Conservation (phyloP, 1,284 basidiomycete species). For the Phenoliferia sp. region DNA sequence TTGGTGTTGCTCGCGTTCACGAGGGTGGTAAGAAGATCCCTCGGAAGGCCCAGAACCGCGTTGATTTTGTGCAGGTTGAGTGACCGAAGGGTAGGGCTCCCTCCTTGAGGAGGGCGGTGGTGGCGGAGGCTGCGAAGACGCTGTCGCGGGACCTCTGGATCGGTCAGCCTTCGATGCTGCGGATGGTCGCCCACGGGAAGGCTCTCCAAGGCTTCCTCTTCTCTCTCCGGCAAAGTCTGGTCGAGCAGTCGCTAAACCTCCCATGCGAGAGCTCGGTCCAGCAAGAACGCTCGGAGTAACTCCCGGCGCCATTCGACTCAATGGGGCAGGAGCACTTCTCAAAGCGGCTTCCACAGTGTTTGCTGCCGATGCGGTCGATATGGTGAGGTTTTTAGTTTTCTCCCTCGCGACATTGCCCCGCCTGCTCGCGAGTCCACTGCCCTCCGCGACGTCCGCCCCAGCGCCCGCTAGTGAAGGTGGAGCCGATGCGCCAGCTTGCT, state of each 20-base stretch:
- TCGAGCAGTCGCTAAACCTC: background rate
- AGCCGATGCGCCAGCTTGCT: background rate
- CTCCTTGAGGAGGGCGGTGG: background rate
- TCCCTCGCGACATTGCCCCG: conserved; percentile 1
- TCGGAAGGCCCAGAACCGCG: background rate
- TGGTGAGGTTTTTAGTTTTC: conserved; percentile 10
- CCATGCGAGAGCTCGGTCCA: background rate
- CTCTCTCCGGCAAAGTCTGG: background rate
- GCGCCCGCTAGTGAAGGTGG: background rate
- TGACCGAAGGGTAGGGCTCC: background rate
- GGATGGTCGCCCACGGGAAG: background rate
- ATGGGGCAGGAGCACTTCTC: background rate
- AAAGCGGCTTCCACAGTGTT: background rate
- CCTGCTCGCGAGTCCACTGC: background rate
- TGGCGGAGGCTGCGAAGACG: background rate
- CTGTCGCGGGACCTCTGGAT: background rate
- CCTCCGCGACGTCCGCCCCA: background rate
- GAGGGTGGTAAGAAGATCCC: background rate
- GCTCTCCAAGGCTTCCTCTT: background rate
- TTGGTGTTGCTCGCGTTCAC: background rate
- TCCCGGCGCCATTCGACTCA: background rate
- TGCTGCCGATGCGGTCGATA: background rate
- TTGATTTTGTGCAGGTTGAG: background rate
- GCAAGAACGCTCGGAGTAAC: background rate
- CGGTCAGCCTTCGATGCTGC: background rate